These are phyloP conservation scores for Colletotrichum gigasporum DNA, from an alignment of 2,329 filamentous ascomycete genomes.

Conservation along the genomic window DNA sequence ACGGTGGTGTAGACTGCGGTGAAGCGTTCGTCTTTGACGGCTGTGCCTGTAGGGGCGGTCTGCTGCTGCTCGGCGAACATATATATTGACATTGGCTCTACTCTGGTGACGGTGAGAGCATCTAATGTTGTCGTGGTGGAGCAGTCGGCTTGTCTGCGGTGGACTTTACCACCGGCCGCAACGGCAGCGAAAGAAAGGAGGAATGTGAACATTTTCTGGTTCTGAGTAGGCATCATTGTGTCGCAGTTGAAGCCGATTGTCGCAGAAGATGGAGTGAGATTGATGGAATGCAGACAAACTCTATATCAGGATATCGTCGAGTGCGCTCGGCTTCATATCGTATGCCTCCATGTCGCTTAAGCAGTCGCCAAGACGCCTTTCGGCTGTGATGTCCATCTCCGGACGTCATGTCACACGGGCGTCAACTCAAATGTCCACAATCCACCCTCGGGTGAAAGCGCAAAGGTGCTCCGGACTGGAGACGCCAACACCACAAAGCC, in stretches of 20 bases:
- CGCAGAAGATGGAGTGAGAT: neutral
- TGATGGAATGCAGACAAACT: constrained; percentile 29
- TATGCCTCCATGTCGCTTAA: neutral
- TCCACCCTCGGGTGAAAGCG: neutral
- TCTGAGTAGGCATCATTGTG: constrained; percentile 2
- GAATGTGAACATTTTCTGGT: constrained; percentile 20
- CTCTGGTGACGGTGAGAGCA: constrained; percentile 27
- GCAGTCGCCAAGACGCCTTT: neutral
- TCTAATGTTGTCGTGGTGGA: constrained; percentile 20
- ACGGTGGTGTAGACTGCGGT: constrained; percentile 21
- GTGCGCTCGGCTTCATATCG: neutral
- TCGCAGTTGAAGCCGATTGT: neutral
- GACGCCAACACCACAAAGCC: neutral
- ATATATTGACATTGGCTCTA: constrained; percentile 26
- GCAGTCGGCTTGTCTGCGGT: constrained; percentile 19
- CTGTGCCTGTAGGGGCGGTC: constrained; percentile 4
- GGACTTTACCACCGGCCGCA: constrained; percentile 6
- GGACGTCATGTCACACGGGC: constrained; percentile 20
- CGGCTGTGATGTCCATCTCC: constrained; percentile 21
- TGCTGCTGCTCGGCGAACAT: constrained; percentile 3
- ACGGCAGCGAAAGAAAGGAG: constrained; percentile 20
- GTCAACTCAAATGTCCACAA: constrained; percentile 21
- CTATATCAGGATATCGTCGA: constrained; percentile 24
- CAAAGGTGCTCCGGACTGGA: neutral
- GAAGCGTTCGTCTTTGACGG: constrained; percentile 13